phyloP scores from a whole-genome alignment of 192 early-diverging fungal species.

The Diversispora eburnea region DNA sequence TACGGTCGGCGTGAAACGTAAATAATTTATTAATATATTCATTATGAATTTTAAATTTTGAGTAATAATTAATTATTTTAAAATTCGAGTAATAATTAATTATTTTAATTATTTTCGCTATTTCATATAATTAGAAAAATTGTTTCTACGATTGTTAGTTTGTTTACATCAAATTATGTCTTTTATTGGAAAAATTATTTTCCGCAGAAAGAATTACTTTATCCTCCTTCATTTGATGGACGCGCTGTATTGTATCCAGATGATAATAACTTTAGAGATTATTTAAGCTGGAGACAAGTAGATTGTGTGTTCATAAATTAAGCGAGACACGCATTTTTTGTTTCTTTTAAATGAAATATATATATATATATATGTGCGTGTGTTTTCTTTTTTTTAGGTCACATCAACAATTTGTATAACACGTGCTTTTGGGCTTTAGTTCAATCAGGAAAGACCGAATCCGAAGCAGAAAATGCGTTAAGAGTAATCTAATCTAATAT shows the following conservation, averaged over 20 bases:
- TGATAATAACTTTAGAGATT: slow-evolving; percentile 80
- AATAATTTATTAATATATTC: slow-evolving; percentile 28
- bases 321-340: background rate
- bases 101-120: background rate
- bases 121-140: slow-evolving; percentile 62
- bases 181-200: slow-evolving; percentile 79
- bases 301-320: slow-evolving; percentile 55
- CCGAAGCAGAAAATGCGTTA: slow-evolving; percentile 71
- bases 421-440: slow-evolving; percentile 93
- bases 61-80: background rate
- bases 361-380: background rate
- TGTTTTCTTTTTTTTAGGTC: slow-evolving; percentile 41
- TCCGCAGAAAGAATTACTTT: slow-evolving; percentile 54
- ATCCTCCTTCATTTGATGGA: slow-evolving; percentile 89
- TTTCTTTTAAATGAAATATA: background rate
- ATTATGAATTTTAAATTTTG: slow-evolving; percentile 26
- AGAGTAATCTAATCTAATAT: slow-evolving; percentile 43
- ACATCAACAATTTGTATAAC: slow-evolving; percentile 96
- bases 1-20: slow-evolving; percentile 68
- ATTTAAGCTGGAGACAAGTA: slow-evolving; percentile 91
- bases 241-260: slow-evolving; percentile 86
- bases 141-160: slow-evolving; percentile 70
- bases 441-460: slow-evolving; percentile 61
- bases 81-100: slow-evolving; percentile 5
- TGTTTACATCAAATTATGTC: slow-evolving; percentile 86